phyloP scores from a whole-genome alignment of 2,329 filamentous ascomycete species.

The Arthrobotrys conoides region DNA sequence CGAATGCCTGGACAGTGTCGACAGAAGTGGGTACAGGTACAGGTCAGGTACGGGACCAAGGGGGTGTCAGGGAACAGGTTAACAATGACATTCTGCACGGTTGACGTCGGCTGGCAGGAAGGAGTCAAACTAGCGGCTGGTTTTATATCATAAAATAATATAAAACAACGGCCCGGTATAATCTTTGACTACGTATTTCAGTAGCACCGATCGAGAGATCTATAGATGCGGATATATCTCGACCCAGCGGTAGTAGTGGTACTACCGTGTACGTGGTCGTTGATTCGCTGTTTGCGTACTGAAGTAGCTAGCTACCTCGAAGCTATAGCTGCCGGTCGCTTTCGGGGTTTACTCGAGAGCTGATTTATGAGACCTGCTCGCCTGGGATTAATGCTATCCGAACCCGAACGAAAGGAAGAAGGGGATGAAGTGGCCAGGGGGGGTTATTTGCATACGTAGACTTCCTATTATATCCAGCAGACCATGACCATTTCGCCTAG shows the following conservation, averaged over 20 bases:
- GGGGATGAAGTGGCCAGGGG: neutral
- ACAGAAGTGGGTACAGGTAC: conserved; percentile 33
- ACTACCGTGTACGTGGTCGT: neutral
- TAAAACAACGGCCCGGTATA: conserved; percentile 7
- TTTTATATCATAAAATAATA: conserved; percentile 7
- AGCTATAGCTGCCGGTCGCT: conserved; percentile 24
- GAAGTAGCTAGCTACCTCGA: conserved; percentile 22
- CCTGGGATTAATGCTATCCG: conserved; percentile 13
- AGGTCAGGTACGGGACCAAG: conserved; percentile 35
- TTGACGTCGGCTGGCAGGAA: conserved; percentile 26
- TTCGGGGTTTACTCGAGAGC: conserved; percentile 15
- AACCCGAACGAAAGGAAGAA: conserved; percentile 8
- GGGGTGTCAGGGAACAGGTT: conserved; percentile 27
- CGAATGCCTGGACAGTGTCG: conserved; percentile 40
- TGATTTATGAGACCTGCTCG: conserved; percentile 11
- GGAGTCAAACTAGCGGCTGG: conserved; percentile 17
- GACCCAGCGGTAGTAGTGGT: neutral
- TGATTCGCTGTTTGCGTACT: conserved; percentile 1
- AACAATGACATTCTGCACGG: conserved; percentile 40
- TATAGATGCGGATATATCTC: neutral
- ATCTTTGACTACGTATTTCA: conserved; percentile 17
- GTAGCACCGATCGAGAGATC: conserved; percentile 1
- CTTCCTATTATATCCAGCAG: conserved; percentile 1
- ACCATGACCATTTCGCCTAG: conserved; percentile 17
- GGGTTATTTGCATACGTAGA: neutral